Percentiles rank a stretch among this genome's conserved stretches.
These are phyloP conservation scores for Phlegmacium glaucopus DNA, from an alignment of 768 basidiomycete genomes.

Conservation along the genomic window DNA sequence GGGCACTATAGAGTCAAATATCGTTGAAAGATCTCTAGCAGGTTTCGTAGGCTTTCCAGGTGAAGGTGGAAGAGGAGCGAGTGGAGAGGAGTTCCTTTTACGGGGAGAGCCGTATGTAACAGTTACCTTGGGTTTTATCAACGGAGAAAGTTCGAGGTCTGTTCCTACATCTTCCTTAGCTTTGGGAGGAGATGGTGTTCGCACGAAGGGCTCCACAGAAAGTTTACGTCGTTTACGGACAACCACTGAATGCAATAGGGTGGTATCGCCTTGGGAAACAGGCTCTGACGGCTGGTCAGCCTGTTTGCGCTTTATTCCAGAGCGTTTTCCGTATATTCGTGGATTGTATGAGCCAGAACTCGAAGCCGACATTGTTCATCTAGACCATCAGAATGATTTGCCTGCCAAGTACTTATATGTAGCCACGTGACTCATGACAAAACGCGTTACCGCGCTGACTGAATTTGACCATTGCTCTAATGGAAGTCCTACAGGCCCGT, in stretches of 20 bases:
- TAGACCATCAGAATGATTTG: background rate
- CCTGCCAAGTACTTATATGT: too few relatives aligned
- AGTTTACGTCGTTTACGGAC: conserved; percentile 25
- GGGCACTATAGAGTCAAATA: conserved; percentile 39
- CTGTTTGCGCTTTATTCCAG: conserved; percentile 17
- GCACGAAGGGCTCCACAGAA: conserved; percentile 13
- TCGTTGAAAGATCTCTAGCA: conserved; percentile 41
- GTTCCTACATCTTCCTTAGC: conserved; percentile 6
- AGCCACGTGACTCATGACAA: conserved; percentile 8
- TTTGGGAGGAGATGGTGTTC: conserved; percentile 11
- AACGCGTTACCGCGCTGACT: conserved; percentile 29
- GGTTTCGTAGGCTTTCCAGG: conserved; percentile 19
- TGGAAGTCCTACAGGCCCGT: conserved; percentile 56
- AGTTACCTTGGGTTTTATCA: conserved; percentile 6
- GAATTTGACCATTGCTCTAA: conserved; percentile 19
- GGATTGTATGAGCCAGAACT: conserved; percentile 19
- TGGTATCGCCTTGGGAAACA: background rate
- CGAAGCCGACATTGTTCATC: conserved; percentile 13
- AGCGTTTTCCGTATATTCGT: conserved; percentile 35
- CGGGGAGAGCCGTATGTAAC: conserved; percentile 18
- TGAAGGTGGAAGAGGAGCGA: background rate
- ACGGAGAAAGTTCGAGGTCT: conserved; percentile 9
- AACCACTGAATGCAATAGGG: background rate
- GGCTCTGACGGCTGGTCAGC: conserved; percentile 1
- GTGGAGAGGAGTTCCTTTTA: conserved; percentile 3